A percentile compares a stretch with the other conserved stretches of the same genome.
phyloP scores from a whole-genome alignment of 148 eudicot species.

The Diospyros kaki region DNA sequence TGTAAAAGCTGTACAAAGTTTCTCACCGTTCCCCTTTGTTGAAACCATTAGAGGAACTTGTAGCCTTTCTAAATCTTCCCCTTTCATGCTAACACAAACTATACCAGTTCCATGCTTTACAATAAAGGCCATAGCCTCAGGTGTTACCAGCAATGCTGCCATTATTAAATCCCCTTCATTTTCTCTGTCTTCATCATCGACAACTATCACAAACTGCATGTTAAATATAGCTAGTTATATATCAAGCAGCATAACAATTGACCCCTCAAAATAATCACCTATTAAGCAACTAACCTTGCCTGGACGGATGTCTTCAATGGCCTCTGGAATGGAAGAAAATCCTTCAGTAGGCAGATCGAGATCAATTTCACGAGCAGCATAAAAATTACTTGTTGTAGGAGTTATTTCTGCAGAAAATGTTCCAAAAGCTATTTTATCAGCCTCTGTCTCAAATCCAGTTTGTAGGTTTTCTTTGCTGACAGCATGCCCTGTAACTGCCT shows the following conservation, averaged over 20 bases:
- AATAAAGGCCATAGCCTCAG: conserved; percentile 42
- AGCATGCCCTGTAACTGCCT: neutral
- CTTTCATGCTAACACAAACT: conserved; percentile 44
- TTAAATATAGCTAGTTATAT: neutral
- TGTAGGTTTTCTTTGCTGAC: neutral
- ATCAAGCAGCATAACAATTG: neutral
- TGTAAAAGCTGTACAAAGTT: conserved; percentile 38
- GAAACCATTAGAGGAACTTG: conserved; percentile 36
- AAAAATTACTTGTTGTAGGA: conserved; percentile 4
- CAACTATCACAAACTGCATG: conserved; percentile 34
- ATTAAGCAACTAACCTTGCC: conserved; percentile 23
- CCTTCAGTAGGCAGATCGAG: conserved; percentile 25
- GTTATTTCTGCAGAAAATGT: conserved; percentile 12
- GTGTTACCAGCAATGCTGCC: conserved; percentile 36
- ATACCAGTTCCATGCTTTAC: conserved; percentile 45
- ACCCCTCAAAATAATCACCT: neutral
- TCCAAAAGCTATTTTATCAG: conserved; percentile 4
- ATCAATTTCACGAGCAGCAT: conserved; percentile 14
- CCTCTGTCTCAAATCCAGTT: conserved; percentile 10
- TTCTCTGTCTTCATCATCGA: conserved; percentile 39
- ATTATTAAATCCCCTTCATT: conserved; percentile 41
- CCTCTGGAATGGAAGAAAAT: conserved; percentile 26
- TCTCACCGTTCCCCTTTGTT: conserved; percentile 32
- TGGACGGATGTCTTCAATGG: conserved; percentile 23
- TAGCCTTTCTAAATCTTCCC: conserved; percentile 31